Evolutionary conservation across 257 asterid genomes (phyloP), one percentile per base, ranked within the genome.

Genomic region (Solanum chmielewskii): DNA sequence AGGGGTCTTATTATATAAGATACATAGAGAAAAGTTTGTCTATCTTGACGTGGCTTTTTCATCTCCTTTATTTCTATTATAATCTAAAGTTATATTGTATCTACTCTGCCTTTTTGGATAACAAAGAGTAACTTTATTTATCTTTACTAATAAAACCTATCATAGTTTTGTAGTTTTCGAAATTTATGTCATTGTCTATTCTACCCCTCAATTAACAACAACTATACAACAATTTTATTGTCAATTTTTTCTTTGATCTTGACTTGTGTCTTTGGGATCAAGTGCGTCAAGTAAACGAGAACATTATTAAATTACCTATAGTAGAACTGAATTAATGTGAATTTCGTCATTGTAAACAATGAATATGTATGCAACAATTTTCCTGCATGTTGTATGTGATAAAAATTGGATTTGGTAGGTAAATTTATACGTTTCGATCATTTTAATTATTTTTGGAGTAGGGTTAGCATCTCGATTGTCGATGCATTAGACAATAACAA

Each of bases 21-120:
- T 86, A 66, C 89, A 89, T 91, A 90, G 92, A 88, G 91, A 90
- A 86, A 83, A 29, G 37, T 77, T 83, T 35, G 75, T 77, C 41
- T 69, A 29, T 83, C 56, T 71, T 84, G 31, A 71, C 27, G 70
- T 62, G 70, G 31, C 31, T 23, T 4, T 62, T n/a, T n/a, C 70
- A 62, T n/a, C 31, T 7, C 11, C 15, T n/a, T 10, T 11, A 62
- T 62, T n/a, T 62, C 31, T 62, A n/a, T 62, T 56, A 56, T 56
- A 18, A 18, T 56, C 10, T 56, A n/a, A 62, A 11, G 29, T 62
- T 62, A 25, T 62, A n/a, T 62, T 62, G 70, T 11, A 62, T 62
- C 70, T 62, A n/a, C 70, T 62, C 7, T 4, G 70, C 70, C 7
- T 23, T 62, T 62, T 87, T 23, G 78, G 59, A 27, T 41, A 21